Conservation (phyloP, 176 grass and related monocot species). For the Oryza meridionalis region DNA sequence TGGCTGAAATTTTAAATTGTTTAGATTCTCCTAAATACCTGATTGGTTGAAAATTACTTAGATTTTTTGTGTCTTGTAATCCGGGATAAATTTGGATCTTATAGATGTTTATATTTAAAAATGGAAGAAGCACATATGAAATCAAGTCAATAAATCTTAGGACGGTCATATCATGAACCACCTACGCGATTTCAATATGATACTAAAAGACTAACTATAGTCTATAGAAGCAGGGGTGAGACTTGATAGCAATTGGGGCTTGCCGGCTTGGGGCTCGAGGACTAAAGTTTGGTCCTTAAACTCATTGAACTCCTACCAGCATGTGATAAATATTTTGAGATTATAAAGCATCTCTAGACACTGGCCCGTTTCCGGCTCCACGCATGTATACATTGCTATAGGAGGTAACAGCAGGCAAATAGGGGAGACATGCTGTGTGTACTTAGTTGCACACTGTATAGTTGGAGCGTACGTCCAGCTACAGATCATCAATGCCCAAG, state of each 20-base stretch:
- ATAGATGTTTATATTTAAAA: too few species aligned
- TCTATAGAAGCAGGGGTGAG: background rate
- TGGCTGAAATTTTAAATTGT: too few species aligned
- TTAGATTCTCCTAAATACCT: too few species aligned
- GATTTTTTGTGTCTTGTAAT: too few species aligned
- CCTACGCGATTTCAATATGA: too few species aligned
- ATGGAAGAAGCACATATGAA: too few species aligned
- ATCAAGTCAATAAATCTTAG: too few species aligned
- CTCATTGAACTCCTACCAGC: background rate
- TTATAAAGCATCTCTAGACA: background rate
- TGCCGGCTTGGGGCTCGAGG: background rate
- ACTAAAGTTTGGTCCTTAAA: background rate
- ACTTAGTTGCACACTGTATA: background rate
- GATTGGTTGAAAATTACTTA: too few species aligned
- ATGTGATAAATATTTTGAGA: background rate
- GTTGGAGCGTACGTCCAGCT: slow-evolving; percentile 2
- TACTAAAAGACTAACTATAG: too few species aligned
- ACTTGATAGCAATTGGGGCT: background rate
- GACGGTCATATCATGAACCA: too few species aligned
- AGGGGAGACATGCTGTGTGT: too few species aligned
- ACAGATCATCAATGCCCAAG: slow-evolving; percentile 15
- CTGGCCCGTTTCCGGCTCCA: background rate
- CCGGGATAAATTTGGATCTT: too few species aligned
- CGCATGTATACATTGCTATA: background rate
- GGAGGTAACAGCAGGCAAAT: background rate